Evolutionary conservation across 148 eudicot species (phyloP).

Genomic region (Cornus controversa): DNA sequence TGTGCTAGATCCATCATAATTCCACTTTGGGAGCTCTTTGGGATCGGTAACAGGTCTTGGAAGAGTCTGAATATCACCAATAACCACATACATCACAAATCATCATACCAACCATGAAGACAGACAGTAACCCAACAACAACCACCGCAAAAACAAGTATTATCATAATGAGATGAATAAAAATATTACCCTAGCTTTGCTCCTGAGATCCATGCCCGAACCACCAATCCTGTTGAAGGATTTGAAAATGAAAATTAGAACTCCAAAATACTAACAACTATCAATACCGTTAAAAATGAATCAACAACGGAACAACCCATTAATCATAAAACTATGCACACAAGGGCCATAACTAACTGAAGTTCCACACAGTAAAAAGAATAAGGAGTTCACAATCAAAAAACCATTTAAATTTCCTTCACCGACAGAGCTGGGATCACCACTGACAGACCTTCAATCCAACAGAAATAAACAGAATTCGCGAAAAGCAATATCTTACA

Average conservation of each 20-base stretch:
- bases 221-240: slow-evolving; percentile 78
- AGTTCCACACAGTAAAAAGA: background rate
- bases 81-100: background rate
- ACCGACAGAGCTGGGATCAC: too few species aligned
- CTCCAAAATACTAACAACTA: background rate
- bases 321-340: too few species aligned
- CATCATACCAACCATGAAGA: background rate
- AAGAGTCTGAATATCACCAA: slow-evolving; percentile 31
- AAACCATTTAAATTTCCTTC: background rate
- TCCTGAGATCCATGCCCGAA: slow-evolving; percentile 85
- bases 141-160: background rate
- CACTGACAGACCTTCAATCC: too few species aligned
- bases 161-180: background rate
- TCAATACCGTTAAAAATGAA: background rate
- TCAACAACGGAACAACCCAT: background rate
- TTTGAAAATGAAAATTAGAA: background rate
- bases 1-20: slow-evolving; percentile 57
- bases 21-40: slow-evolving; percentile 52
- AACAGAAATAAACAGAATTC: background rate
- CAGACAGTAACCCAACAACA: background rate
- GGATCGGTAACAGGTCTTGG: slow-evolving; percentile 42
- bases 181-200: slow-evolving; percentile 82
- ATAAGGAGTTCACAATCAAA: background rate
- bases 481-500: background rate
- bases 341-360: too few species aligned